Evolutionary conservation across 768 basidiomycete species (phyloP).

Genomic region (Vararia minispora): DNA sequence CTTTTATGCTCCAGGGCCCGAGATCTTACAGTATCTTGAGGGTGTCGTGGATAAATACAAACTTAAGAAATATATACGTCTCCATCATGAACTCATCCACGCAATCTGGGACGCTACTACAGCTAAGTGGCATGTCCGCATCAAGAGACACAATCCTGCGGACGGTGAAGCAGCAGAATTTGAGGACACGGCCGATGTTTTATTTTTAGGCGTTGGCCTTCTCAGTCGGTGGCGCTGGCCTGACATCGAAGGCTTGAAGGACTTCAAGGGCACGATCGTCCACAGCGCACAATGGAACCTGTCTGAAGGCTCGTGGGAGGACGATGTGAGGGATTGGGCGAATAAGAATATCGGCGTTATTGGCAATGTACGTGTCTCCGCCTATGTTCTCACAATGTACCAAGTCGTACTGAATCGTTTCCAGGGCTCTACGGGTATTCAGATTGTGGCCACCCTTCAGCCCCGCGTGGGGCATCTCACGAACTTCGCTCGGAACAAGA

Average conservation of each 20-base stretch:
- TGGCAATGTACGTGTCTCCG: conserved; percentile 34
- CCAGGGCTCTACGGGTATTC: conserved; percentile 52
- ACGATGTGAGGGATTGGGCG: conserved; percentile 35
- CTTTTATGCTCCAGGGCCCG: conserved; percentile 1
- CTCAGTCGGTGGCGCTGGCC: conserved; percentile 60
- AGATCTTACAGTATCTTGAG: conserved; percentile 41
- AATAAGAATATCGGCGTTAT: conserved; percentile 46
- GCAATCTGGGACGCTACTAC: conserved; percentile 1
- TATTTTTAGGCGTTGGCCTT: conserved; percentile 43
- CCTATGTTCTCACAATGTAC: background rate
- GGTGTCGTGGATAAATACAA: conserved; percentile 45
- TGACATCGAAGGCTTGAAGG: conserved; percentile 43
- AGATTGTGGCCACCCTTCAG: conserved; percentile 48
- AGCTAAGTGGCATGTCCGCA: conserved; percentile 1
- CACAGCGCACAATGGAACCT: conserved; percentile 54
- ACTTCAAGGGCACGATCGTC: conserved; percentile 43
- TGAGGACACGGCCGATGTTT: conserved; percentile 42
- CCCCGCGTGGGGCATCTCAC: conserved; percentile 34
- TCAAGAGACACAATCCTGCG: background rate
- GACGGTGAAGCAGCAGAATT: conserved; percentile 19
- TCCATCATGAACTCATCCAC: conserved; percentile 28
- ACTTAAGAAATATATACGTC: conserved; percentile 39
- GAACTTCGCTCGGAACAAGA: conserved; percentile 49
- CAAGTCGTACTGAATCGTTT: background rate
- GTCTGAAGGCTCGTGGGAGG: conserved; percentile 27